Percentiles rank a stretch among this genome's conserved stretches.
Evolutionary conservation across 2,329 filamentous ascomycete genomes (phyloP).

Genomic region (Aspergillus ibericus): DNA sequence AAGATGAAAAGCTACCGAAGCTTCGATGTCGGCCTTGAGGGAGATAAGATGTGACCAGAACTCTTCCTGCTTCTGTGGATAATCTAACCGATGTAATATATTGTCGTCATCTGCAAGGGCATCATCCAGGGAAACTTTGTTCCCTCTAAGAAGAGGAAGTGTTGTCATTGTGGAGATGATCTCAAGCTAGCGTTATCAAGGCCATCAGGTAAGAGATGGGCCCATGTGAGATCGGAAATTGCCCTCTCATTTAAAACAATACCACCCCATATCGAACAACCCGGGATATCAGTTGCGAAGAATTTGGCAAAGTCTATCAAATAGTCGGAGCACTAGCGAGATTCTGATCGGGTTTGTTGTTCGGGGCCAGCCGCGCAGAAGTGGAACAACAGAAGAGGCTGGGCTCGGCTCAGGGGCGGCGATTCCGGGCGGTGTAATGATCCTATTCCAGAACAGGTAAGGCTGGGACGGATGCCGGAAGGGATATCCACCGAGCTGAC

Average conservation of each 20-base stretch:
- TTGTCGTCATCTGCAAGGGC: slow-evolving; percentile 19
- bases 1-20: slow-evolving; percentile 16
- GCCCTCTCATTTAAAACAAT: no score
- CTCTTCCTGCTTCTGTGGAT: slow-evolving; percentile 15
- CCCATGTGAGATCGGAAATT: no score
- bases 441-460: neutral
- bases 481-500: neutral
- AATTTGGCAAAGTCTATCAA: no score
- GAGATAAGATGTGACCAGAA: slow-evolving; percentile 12
- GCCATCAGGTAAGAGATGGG: no score
- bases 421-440: no score
- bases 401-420: no score
- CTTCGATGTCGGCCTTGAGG: slow-evolving; percentile 13
- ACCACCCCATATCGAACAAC: no score
- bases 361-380: neutral
- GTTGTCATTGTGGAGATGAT: neutral
- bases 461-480: neutral
- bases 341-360: neutral
- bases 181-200: no score
- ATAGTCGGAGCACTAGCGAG: no score
- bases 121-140: slow-evolving; percentile 11
- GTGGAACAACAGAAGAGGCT: neutral
- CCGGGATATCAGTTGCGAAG: no score
- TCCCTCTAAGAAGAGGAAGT: slow-evolving; percentile 12
- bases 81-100: slow-evolving; percentile 20